phyloP scores from a whole-genome alignment of 805 yeast species.

The Maudiozyma serrabonitensis region DNA sequence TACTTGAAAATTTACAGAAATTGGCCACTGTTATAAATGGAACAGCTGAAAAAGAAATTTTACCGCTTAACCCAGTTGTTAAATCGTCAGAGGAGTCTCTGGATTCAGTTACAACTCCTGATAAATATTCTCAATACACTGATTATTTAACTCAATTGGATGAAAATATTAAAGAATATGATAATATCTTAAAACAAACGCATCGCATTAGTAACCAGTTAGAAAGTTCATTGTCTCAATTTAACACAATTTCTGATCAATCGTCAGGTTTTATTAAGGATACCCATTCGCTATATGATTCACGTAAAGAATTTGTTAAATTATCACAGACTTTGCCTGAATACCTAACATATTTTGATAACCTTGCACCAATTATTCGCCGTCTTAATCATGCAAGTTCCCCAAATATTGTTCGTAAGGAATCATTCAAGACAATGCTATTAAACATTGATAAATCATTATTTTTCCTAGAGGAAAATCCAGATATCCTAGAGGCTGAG shows the following conservation, averaged over 20 bases:
- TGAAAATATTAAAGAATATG: constrained; percentile 33
- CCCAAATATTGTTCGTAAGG: constrained; percentile 46
- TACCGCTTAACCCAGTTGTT: neutral
- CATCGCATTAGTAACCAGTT: constrained; percentile 26
- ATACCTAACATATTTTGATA: constrained; percentile 57
- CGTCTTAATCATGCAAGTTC: constrained; percentile 62
- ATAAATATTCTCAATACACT: constrained; percentile 12
- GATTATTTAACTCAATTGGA: constrained; percentile 15
- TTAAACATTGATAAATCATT: constrained; percentile 57
- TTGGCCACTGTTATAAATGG: constrained; percentile 8
- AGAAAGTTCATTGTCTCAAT: constrained; percentile 24
- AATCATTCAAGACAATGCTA: constrained; percentile 46
- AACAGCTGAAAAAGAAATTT: neutral
- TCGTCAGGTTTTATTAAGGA: constrained; percentile 35
- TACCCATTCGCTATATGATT: constrained; percentile 36
- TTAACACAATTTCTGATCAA: constrained; percentile 24
- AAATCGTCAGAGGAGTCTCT: neutral
- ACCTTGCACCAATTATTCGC: constrained; percentile 59
- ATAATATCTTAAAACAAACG: constrained; percentile 32
- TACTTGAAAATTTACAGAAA: constrained; percentile 15
- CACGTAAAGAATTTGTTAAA: constrained; percentile 38
- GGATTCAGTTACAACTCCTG: neutral
- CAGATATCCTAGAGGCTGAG: constrained; percentile 61
- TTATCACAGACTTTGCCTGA: constrained; percentile 49
- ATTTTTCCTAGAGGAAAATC: constrained; percentile 43